Evolutionary conservation across 768 basidiomycete genomes (phyloP), one percentile per base, ranked within the genome.

Genomic region (Kwoniella newhampshirensis): DNA sequence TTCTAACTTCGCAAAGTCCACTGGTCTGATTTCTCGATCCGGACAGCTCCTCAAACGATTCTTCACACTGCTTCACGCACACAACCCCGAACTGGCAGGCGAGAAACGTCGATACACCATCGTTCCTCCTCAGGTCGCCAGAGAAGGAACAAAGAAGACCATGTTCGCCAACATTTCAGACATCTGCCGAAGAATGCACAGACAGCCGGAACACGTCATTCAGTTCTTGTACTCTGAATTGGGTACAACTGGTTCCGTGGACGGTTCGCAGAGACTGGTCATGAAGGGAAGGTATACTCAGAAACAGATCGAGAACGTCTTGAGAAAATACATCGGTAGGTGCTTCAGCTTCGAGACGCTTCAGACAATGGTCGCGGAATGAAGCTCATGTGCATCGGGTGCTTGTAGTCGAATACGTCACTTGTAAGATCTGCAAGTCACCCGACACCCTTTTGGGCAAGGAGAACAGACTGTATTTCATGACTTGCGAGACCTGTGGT

Each of bases 401-500:
- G n/a, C 13, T 32, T 13, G 12, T 64, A 94, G 93, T 94, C 60
- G 93, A 97, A 80, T 98, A 97, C 78, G 94, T 97, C 59, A 93
- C 93, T 36, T 99, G 96, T 84, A 94, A 96, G 79, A 98, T 93
- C 37, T 99, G 96, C 83, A 99, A 97, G 80, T 97, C 94, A 0
- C 90, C 90, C 42, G 96, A 99, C 77, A 99, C 96, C 2, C 84
- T 96, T 18, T 84, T 99, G 35, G 87, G 88, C 26, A 99, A 98
- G 78, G 93, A 98, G 80, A 96, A 96, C 78, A 89, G 96, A 79
- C 90, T 99, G 75, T 97, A 93, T 82, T 99, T 99, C 83, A 77
- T 80, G 60, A 76, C 73, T 30, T 79, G 78, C 66, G 75, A 76
- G 59, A 63, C 72, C 21, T 76, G 74, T 66, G 75, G 70, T 39